Evolutionary conservation across 78 protist genomes (phyloP).

Genomic region (Diacronema lutheri): DNA sequence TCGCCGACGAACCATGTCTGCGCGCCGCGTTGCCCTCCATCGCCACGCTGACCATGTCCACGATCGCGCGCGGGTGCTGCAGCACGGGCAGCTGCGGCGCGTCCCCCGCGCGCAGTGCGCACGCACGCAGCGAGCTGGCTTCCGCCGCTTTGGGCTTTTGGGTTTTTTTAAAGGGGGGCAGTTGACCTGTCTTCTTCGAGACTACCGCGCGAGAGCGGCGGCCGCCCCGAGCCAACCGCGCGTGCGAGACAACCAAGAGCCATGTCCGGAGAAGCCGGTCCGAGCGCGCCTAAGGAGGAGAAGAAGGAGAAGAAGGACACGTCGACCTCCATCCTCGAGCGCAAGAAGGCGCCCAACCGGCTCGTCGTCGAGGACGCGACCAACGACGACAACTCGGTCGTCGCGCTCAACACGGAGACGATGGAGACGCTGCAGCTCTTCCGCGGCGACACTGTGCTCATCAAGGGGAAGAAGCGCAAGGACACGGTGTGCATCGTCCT

Average conservation of each 20-base stretch:
- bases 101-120: neutral
- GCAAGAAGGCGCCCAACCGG: conserved; percentile 88
- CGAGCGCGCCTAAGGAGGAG: neutral
- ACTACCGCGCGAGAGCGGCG: too few species aligned
- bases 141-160: too few species aligned
- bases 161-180: too few species aligned
- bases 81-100: conserved; percentile 7
- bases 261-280: too few species aligned
- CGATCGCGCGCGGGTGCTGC: neutral
- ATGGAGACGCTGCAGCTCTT: conserved; percentile 84
- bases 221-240: too few species aligned
- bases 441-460: conserved; percentile 93
- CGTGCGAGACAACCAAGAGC: too few species aligned
- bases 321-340: neutral
- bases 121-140: too few species aligned
- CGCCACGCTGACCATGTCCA: conserved; percentile 8
- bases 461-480: conserved; percentile 95
- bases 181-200: too few species aligned
- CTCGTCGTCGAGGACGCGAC: conserved; percentile 95
- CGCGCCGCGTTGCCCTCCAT: conserved; percentile 52
- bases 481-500: conserved; percentile 96
- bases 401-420: conserved; percentile 70
- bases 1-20: too few species aligned
- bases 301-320: neutral
- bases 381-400: conserved; percentile 96